phyloP scores from a whole-genome alignment of 352 stramenopile species.

The Phytophthora colocasiae region DNA sequence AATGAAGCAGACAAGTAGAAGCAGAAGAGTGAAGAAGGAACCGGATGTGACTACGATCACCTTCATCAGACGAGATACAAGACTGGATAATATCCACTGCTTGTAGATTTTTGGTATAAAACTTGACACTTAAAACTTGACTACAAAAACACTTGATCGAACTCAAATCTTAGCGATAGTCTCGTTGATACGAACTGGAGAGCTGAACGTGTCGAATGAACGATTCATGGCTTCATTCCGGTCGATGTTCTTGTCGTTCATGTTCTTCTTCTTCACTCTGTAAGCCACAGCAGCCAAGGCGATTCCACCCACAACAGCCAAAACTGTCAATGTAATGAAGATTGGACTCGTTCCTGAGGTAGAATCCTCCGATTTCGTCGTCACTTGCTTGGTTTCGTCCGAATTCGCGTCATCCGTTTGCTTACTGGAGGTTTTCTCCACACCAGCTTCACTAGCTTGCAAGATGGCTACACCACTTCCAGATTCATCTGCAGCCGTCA shows the following conservation, averaged over 20 bases:
- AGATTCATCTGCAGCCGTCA: slow-evolving; percentile 21
- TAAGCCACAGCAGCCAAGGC: slow-evolving; percentile 29
- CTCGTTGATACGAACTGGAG: slow-evolving; percentile 30
- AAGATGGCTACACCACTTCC: slow-evolving; percentile 38
- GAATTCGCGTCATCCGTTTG: slow-evolving; percentile 14
- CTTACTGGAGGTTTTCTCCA: slow-evolving; percentile 29
- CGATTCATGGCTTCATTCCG: slow-evolving; percentile 24
- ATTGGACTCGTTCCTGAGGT: slow-evolving; percentile 26
- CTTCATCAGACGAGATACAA: neutral
- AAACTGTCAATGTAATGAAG: slow-evolving; percentile 30
- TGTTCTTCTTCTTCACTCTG: slow-evolving; percentile 38
- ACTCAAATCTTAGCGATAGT: slow-evolving; percentile 46
- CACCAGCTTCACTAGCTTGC: slow-evolving; percentile 29
- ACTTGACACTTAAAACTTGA: slow-evolving; percentile 5
- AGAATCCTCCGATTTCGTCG: slow-evolving; percentile 20
- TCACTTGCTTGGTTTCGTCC: slow-evolving; percentile 22
- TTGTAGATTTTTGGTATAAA: neutral
- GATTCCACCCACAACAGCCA: slow-evolving; percentile 25
- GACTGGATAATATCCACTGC: slow-evolving; percentile 10
- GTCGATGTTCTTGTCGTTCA: slow-evolving; percentile 25
- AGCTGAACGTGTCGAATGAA: slow-evolving; percentile 43
- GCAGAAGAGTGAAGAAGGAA: slow-evolving; percentile 9
- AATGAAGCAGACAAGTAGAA: slow-evolving; percentile 18
- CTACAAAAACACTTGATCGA: neutral
- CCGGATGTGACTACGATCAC: slow-evolving; percentile 1